Conservation (phyloP, 768 basidiomycete genomes). For the Mycena maculata region DNA sequence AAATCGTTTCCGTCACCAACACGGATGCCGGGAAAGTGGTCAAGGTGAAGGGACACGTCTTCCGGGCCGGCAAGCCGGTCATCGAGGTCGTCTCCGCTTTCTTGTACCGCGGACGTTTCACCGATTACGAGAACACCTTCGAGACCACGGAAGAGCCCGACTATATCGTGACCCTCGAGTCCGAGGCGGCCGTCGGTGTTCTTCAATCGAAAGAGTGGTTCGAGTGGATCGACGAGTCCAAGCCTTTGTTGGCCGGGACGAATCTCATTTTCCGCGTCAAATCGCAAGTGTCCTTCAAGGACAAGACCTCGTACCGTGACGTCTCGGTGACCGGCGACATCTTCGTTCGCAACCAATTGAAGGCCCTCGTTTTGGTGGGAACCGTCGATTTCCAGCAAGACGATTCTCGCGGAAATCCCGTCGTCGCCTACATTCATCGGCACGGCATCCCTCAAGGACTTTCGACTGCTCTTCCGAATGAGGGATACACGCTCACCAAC, state of each 20-base stretch:
- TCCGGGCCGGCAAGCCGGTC: conserved; percentile 80
- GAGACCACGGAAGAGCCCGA: conserved; percentile 92
- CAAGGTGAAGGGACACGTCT: conserved; percentile 86
- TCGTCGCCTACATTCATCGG: conserved; percentile 91
- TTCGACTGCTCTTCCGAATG: conserved; percentile 80
- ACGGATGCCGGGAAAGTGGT: conserved; percentile 93
- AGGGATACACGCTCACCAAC: conserved; percentile 86
- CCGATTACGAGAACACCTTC: conserved; percentile 96
- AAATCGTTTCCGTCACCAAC: conserved; percentile 90
- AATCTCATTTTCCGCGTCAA: conserved; percentile 90
- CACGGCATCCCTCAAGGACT: conserved; percentile 86
- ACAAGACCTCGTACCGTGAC: conserved; percentile 85
- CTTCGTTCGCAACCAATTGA: conserved; percentile 89
- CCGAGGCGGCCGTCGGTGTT: conserved; percentile 87
- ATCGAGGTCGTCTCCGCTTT: conserved; percentile 96
- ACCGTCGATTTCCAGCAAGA: conserved; percentile 89
- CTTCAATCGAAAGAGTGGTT: conserved; percentile 98
- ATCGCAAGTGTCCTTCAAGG: conserved; percentile 91
- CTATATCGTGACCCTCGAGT: conserved; percentile 80
- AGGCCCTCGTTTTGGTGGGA: conserved; percentile 89
- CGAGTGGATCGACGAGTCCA: conserved; percentile 88
- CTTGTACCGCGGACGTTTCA: conserved; percentile 95
- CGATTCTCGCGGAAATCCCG: conserved; percentile 92
- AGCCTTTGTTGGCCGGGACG: conserved; percentile 82
- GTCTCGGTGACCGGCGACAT: conserved; percentile 87